Evolutionary conservation across 306 rosid genomes (phyloP).

Genomic region (Echinosophora koreensis): DNA sequence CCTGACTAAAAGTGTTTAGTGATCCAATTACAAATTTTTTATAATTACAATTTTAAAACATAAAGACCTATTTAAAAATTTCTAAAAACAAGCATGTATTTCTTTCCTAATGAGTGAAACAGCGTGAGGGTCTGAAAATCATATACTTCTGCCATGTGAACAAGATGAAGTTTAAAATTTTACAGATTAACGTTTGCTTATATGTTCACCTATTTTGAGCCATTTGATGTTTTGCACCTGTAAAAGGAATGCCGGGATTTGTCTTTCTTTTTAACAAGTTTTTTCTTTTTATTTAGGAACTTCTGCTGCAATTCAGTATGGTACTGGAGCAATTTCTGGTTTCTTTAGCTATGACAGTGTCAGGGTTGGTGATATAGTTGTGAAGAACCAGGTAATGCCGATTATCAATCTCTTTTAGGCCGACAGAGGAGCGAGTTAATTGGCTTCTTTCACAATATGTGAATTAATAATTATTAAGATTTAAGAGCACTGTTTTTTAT

Average conservation of each 20-base stretch:
- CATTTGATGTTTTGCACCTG: slow-evolving; percentile 18
- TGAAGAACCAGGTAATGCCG: slow-evolving; percentile 76
- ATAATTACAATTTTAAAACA: too few relatives aligned
- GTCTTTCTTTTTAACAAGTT: background rate
- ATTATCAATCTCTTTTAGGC: slow-evolving; percentile 1
- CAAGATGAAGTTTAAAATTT: slow-evolving; percentile 20
- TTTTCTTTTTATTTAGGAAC: slow-evolving; percentile 62
- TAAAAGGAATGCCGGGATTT: background rate
- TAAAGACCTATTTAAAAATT: too few relatives aligned
- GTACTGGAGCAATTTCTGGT: slow-evolving; percentile 85
- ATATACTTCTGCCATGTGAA: background rate
- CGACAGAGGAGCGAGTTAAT: background rate
- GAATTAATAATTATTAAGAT: slow-evolving; percentile 14
- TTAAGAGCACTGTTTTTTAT: background rate
- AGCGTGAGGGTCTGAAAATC: too few relatives aligned
- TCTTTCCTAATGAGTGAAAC: too few relatives aligned
- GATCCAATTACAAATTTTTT: too few relatives aligned
- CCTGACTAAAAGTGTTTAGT: too few relatives aligned
- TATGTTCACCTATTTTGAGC: slow-evolving; percentile 18
- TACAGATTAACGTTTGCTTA: background rate
- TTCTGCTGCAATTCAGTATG: slow-evolving; percentile 85
- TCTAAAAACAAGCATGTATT: too few relatives aligned
- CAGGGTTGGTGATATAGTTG: slow-evolving; percentile 71
- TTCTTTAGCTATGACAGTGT: slow-evolving; percentile 85
- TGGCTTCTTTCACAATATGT: slow-evolving; percentile 23